Percentiles rank a stretch among this genome's conserved stretches.
These are phyloP conservation scores for Metschnikowia henanensis DNA, from an alignment of 805 yeast species.

Conservation along the genomic window DNA sequence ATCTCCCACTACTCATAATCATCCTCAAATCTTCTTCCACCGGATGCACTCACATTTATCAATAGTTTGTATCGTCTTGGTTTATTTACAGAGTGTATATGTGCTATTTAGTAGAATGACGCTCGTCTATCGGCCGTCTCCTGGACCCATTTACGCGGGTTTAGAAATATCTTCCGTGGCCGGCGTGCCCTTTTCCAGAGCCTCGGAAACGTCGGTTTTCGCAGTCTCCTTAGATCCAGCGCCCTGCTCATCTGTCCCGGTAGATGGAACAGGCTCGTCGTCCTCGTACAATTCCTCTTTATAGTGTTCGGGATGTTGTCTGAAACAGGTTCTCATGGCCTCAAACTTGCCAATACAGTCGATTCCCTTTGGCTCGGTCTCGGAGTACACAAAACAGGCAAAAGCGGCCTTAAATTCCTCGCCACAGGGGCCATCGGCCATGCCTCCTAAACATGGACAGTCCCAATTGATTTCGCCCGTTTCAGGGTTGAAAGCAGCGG, in stretches of 20 bases:
- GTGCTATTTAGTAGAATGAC: no score
- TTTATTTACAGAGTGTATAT: no score
- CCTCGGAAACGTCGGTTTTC: background rate
- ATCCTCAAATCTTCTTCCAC: no score
- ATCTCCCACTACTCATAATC: no score
- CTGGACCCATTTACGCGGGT: constrained; percentile 7
- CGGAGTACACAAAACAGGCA: constrained; percentile 91
- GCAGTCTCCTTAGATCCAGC: background rate
- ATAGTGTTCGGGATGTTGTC: constrained; percentile 88
- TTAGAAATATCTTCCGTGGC: constrained; percentile 16
- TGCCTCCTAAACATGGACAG: constrained; percentile 98
- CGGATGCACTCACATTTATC: no score
- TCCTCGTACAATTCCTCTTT: constrained; percentile 89
- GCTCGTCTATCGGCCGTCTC: no score
- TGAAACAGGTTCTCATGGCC: constrained; percentile 92
- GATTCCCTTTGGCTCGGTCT: constrained; percentile 93
- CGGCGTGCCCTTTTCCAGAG: background rate
- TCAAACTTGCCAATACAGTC: constrained; percentile 92
- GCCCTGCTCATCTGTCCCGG: background rate
- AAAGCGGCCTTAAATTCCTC: constrained; percentile 93
- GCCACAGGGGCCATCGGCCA: constrained; percentile 99
- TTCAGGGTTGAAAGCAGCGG: constrained; percentile 88
- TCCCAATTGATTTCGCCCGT: constrained; percentile 99
- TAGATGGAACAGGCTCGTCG: constrained; percentile 28
- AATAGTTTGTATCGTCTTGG: no score